Evolutionary conservation across 163 green algal species (phyloP).

Genomic region (Scenedesmus sp.): DNA sequence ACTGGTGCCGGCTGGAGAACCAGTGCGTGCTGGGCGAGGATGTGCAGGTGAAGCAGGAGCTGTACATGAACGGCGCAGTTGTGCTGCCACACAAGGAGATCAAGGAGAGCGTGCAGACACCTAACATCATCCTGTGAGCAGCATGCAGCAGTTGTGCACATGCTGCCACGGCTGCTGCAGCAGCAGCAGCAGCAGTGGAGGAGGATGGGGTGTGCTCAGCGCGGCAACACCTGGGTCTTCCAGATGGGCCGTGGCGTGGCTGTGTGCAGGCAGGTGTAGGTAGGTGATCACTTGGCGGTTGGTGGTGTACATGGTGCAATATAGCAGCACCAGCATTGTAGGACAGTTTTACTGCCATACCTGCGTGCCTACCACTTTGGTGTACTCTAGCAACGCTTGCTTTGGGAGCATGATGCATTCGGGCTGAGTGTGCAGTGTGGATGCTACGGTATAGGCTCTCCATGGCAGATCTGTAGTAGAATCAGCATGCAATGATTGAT

Average conservation of each 20-base stretch:
- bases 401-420: background rate
- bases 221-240: background rate
- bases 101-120: conserved; percentile 85
- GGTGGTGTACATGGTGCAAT: background rate
- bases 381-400: background rate
- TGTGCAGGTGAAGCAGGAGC: conserved; percentile 84
- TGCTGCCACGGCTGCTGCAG: background rate
- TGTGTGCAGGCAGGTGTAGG: background rate
- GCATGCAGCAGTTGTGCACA: background rate
- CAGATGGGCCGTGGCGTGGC: background rate
- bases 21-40: conserved; percentile 97
- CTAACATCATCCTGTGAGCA: conserved; percentile 91
- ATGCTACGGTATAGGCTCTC: background rate
- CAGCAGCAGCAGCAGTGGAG: background rate
- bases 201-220: background rate
- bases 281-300: background rate
- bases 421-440: background rate
- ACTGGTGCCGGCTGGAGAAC: conserved; percentile 92
- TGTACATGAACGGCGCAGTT: conserved; percentile 91
- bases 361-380: background rate
- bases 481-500: background rate
- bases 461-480: background rate
- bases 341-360: background rate
- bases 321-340: background rate
- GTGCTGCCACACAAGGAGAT: conserved; percentile 97